These are phyloP conservation scores for Debaryomyces sp. DNA, from an alignment of 1,139 yeast species.

Conservation along the genomic window DNA sequence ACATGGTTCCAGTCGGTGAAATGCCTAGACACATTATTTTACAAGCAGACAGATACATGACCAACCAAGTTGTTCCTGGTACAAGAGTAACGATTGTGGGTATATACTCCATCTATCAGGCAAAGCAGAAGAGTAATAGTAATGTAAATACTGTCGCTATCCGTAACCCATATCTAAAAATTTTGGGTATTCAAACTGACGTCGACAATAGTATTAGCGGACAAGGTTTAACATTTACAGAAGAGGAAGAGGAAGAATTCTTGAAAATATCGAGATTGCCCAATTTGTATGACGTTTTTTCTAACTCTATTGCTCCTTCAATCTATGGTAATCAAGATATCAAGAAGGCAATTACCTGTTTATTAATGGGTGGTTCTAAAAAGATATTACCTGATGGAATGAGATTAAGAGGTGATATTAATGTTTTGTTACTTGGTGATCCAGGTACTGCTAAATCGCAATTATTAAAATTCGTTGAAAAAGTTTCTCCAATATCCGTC, in stretches of 20 bases:
- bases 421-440: conserved; percentile 90
- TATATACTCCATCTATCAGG: conserved; percentile 85
- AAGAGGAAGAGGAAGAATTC: conserved; percentile 93
- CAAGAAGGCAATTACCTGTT: conserved; percentile 89
- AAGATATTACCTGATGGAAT: conserved; percentile 93
- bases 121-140: conserved; percentile 43
- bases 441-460: conserved; percentile 99
- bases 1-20: conserved; percentile 98
- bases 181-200: conserved; percentile 84
- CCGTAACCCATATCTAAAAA: conserved; percentile 87
- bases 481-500: conserved; percentile 91
- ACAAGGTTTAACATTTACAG: conserved; percentile 72
- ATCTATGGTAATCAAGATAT: conserved; percentile 93
- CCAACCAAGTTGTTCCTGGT: conserved; percentile 93
- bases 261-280: conserved; percentile 79
- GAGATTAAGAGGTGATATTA: conserved; percentile 96
- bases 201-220: conserved; percentile 68
- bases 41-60: conserved; percentile 86
- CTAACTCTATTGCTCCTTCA: conserved; percentile 95
- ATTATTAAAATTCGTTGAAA: conserved; percentile 89
- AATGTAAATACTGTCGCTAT: conserved; percentile 70
- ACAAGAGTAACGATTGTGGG: conserved; percentile 92
- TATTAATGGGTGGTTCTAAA: conserved; percentile 93
- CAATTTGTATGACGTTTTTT: conserved; percentile 77
- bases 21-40: conserved; percentile 93